phyloP scores from a whole-genome alignment of 2,329 filamentous ascomycete species.

The Ophiobolus disseminans region DNA sequence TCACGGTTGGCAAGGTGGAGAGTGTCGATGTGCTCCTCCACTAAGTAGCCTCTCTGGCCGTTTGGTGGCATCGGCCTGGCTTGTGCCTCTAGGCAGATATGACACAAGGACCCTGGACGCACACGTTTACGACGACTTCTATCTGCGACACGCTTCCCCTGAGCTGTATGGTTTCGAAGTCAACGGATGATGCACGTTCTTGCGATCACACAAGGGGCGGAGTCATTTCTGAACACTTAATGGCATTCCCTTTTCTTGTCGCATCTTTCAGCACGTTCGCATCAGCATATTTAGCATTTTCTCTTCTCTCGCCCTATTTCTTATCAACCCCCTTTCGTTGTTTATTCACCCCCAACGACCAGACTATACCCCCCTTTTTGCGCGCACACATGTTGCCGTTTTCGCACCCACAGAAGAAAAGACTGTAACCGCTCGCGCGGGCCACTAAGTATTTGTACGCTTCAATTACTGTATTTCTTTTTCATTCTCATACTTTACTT shows the following conservation, averaged over 20 bases:
- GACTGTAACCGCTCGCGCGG: constrained; percentile 53
- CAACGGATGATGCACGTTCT: constrained; percentile 3
- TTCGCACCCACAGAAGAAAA: constrained; percentile 38
- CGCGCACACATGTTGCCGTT: constrained; percentile 21
- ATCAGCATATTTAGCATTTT: constrained; percentile 42
- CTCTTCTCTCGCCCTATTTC: constrained; percentile 25
- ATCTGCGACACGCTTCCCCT: constrained; percentile 12
- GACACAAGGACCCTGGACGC: constrained; percentile 14
- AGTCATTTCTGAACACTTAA: constrained; percentile 11
- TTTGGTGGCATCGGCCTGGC: constrained; percentile 12
- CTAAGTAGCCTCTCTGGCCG: constrained; percentile 20
- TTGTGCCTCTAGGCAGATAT: constrained; percentile 15
- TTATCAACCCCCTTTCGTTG: constrained; percentile 19
- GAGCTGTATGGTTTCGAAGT: constrained; percentile 23
- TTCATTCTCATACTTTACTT: constrained; percentile 4
- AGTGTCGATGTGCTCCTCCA: constrained; percentile 39
- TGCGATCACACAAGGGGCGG: constrained; percentile 20
- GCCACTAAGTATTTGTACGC: constrained; percentile 41
- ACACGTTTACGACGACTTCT: constrained; percentile 20
- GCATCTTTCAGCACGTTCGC: constrained; percentile 27
- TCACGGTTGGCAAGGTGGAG: constrained; percentile 39
- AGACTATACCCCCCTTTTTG: constrained; percentile 42
- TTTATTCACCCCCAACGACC: constrained; percentile 29
- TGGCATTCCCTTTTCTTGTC: constrained; percentile 23
- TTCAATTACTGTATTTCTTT: constrained; percentile 16